A percentile compares a stretch with the other conserved stretches of the same genome.
phyloP scores from a whole-genome alignment of 345 rosid species.

The Hypericum androsaemum region DNA sequence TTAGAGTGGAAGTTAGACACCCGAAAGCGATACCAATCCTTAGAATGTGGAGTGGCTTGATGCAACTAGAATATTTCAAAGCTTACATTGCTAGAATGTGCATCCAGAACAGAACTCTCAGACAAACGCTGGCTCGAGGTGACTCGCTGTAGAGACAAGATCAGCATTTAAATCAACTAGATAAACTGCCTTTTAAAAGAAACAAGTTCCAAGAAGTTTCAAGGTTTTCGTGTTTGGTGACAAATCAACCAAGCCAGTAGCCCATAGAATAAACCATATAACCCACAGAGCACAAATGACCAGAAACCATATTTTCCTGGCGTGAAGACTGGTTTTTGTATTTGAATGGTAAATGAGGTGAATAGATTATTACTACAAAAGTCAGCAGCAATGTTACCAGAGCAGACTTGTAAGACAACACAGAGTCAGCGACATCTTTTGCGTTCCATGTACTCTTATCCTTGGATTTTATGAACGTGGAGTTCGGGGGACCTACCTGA shows the following conservation, averaged over 20 bases:
- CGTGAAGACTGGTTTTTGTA: too few species aligned
- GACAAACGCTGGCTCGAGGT: conserved; percentile 81
- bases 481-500: conserved; percentile 97
- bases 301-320: too few species aligned
- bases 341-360: too few species aligned
- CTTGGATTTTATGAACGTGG: conserved; percentile 54
- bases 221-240: neutral
- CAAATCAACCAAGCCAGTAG: neutral
- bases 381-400: conserved; percentile 38
- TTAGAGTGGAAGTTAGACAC: conserved; percentile 2
- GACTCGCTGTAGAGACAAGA: conserved; percentile 53
- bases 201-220: conserved; percentile 4
- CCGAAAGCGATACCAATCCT: neutral
- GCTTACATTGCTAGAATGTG: conserved; percentile 56
- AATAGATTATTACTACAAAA: too few species aligned
- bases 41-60: neutral
- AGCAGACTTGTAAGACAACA: conserved; percentile 82
- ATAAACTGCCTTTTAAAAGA: conserved; percentile 5
- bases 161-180: conserved; percentile 9
- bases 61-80: conserved; percentile 12
- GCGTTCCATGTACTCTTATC: conserved; percentile 80
- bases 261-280: neutral
- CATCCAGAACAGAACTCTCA: conserved; percentile 86
- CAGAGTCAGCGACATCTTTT: conserved; percentile 87
- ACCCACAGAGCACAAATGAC: neutral